Evolutionary conservation across 495 filamentous ascomycete species (phyloP), one percentile per base, ranked within the genome.

Genomic region (Tuber magnatum): DNA sequence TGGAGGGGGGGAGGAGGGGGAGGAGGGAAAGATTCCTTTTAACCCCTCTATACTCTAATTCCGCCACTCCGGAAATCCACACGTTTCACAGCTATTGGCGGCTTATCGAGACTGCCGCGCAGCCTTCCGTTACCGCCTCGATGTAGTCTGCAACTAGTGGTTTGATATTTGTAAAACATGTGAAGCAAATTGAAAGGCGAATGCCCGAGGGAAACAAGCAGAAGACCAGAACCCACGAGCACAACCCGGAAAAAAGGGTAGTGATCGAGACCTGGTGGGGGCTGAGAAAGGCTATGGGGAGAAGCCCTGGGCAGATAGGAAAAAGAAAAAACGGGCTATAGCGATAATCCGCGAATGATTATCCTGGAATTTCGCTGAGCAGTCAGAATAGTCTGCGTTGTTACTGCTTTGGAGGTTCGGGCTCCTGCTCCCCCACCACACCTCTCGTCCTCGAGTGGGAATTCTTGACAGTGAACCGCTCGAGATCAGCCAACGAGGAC

Each of bases 371-470:
- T 56, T 38, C 44, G 77, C 78, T 79, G 77, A 78, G 77, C 10
- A 65, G 56, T 65, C 56, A 65, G 56, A 65, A 70, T 73, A 70
- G 44, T 79, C 48, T 79, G 77, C 76, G 77, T 72, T 79, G 77
- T 79, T 79, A 75, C 70, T 71, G 73, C 74, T 79, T 75, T 73
- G 77, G 78, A 78, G 69, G 78, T 79, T 75, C 72, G 72, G 28
- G 28, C 32, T 65, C 28, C 28, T 35, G 2, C 56, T 61, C 56
- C 56, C 56, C 56, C 56, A 65, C 56, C 56, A 65, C 56, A 65
- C 56, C 56, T 18, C n/a, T 35, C 1, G 56, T 18, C 28, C 18
- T 65, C 32, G 28, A 65, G 56, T 65, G 32, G 56, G 56, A 65
- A 65, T 8, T 35, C 56, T 7, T 65, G 32, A 35, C 14, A 35